phyloP scores from a whole-genome alignment of 768 basidiomycete species.

The Infundibulicybe gibba region DNA sequence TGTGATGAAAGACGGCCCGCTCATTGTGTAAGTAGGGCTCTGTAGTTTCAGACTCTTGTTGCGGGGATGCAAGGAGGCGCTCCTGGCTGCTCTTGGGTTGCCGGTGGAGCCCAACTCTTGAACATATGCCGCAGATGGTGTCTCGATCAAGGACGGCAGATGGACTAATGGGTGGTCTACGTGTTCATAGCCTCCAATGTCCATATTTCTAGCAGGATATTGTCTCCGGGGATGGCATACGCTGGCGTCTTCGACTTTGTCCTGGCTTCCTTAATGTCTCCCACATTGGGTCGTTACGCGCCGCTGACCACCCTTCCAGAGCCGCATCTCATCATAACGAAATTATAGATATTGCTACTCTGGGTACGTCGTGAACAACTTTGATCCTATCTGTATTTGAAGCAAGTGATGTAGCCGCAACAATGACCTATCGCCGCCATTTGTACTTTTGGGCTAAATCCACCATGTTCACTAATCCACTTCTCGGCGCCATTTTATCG shows the following conservation, averaged over 20 bases:
- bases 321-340: slow-evolving; percentile 63
- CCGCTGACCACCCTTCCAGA: slow-evolving; percentile 19
- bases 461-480: slow-evolving; percentile 57
- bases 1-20: slow-evolving; percentile 49
- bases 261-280: no score
- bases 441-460: slow-evolving; percentile 74
- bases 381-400: neutral
- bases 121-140: no score
- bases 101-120: no score
- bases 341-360: slow-evolving; percentile 53
- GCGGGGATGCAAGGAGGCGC: no score
- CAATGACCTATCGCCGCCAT: slow-evolving; percentile 53
- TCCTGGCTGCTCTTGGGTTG: no score
- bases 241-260: no score
- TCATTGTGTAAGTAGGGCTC: slow-evolving; percentile 48
- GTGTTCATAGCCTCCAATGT: no score
- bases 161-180: no score
- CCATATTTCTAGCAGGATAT: no score
- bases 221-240: no score
- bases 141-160: no score
- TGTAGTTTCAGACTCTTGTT: slow-evolving; percentile 1
- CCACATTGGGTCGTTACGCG: slow-evolving; percentile 38
- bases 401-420: slow-evolving; percentile 33
- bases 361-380: slow-evolving; percentile 24
- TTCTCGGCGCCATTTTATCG: slow-evolving; percentile 45